A percentile compares a stretch with the other conserved stretches of the same genome.
These are phyloP conservation scores for Pseudoturritis turrita DNA, from an alignment of 345 rosid species.

Conservation along the genomic window DNA sequence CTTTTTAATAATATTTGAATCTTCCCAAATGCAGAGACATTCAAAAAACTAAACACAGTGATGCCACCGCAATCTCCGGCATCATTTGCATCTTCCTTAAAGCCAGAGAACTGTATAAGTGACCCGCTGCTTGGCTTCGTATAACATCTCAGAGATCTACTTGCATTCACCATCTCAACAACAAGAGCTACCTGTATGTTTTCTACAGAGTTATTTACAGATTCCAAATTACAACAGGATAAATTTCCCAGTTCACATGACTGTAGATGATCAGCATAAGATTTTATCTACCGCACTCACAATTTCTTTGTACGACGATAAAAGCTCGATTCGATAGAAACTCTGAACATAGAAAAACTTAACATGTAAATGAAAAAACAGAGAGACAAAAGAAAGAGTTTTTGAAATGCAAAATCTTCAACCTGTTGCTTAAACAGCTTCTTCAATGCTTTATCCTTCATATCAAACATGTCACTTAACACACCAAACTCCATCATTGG, in stretches of 20 bases:
- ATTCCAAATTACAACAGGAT: background rate
- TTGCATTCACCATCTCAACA: conserved; percentile 51
- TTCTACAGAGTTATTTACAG: background rate
- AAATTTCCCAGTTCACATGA: background rate
- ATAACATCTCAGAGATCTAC: conserved; percentile 67
- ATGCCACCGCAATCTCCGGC: conserved; percentile 73
- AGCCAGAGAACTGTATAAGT: conserved; percentile 57
- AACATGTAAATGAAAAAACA: background rate
- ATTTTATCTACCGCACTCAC: conserved; percentile 37
- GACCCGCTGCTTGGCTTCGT: conserved; percentile 44
- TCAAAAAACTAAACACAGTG: conserved; percentile 59
- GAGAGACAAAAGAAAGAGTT: background rate
- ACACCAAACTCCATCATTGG: conserved; percentile 78
- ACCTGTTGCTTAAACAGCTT: conserved; percentile 77
- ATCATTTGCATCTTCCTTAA: conserved; percentile 46
- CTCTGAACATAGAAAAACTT: conserved; percentile 41
- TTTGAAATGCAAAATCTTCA: background rate
- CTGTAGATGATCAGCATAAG: background rate
- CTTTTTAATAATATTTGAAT: background rate
- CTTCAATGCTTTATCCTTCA: conserved; percentile 61
- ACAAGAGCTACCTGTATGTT: conserved; percentile 50
- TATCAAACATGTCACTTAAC: conserved; percentile 58
- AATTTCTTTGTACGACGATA: conserved; percentile 73
- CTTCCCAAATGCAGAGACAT: conserved; percentile 60
- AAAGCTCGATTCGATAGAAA: conserved; percentile 42